Evolutionary conservation across 2,329 filamentous ascomycete genomes (phyloP).

Genomic region (Leptographium galeiforme): DNA sequence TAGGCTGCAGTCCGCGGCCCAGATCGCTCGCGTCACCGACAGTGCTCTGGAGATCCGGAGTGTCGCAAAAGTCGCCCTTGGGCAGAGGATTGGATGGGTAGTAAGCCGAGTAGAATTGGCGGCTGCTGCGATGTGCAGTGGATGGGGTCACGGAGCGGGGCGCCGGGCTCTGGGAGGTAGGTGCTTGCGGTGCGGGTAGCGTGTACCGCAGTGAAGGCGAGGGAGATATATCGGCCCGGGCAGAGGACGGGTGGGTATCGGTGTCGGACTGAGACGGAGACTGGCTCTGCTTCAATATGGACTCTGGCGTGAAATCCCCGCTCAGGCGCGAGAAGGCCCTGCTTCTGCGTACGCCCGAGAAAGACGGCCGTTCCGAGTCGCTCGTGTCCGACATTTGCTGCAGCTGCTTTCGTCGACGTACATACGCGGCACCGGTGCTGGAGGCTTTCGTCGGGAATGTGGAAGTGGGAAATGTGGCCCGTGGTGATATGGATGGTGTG

Average conservation of each 20-base stretch:
- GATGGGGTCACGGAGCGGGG: not conserved
- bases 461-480: not conserved
- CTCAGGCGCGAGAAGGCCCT: conserved; percentile 1
- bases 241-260: not conserved
- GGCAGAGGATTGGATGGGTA: not conserved
- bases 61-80: not conserved
- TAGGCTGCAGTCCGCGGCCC: not conserved
- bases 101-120: not conserved
- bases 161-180: not conserved
- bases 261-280: not conserved
- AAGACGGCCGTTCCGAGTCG: conserved; percentile 8
- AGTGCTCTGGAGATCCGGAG: not conserved
- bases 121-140: not conserved
- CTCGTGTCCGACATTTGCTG: conserved; percentile 14
- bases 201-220: not conserved
- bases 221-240: not conserved
- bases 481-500: conserved; percentile 2
- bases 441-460: conserved; percentile 25
- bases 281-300: not conserved
- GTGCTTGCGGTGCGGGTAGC: not conserved
- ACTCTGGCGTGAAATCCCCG: not conserved
- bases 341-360: not conserved
- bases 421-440: conserved; percentile 33
- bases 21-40: not conserved
- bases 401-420: conserved; percentile 23